Base-by-base conservation (phyloP, 1,139 yeast species). In the Yamadazyma atlantica region DNA sequence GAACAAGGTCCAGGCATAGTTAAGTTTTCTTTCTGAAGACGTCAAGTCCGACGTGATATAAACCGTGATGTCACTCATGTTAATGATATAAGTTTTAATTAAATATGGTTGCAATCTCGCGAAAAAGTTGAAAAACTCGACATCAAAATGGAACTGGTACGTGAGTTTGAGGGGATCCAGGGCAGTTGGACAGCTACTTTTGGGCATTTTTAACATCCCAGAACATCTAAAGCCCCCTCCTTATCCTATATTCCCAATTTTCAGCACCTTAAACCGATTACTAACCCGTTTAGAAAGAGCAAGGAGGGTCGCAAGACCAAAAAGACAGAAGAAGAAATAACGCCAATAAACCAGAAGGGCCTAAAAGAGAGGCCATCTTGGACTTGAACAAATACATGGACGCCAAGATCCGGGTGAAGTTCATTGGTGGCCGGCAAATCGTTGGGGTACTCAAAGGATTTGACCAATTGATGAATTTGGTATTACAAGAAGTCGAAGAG, bases 401-500 rank as follows among this genome's bases (percentile, higher is more conserved):
- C 57, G 73, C 84, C 49, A 64, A 74, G 48, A 79, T 92, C 37
- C 75, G 85, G 50, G 95, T 89, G 41, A 82, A 85, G 55, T 81
- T 92, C 56, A 76, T 82, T 50, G 96, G 96, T n/a, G 97, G 96
- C 11, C 78, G 97, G 58, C 67, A 70, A 56, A 82, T 90, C 8
- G 72, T 74, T 18, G 98, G 98, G 17, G 64, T 68, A 1, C 73
- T 92, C 51, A 87, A 85, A 53, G 97, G 98, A 14, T 89, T 76
- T 58, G 98, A 92, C 59, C 95, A 86, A 60, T 73, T 89, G 60
- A 85, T 90, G 95, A 92, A 92, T 64, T 71, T 92, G 51, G 97
- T 92, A 7, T 74, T 92, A 49, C 96, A 89, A 53, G 82, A 89
- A 33, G 90, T 86, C 10, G 73, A 74, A 34, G 97, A 92, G 58